A percentile compares a stretch with the other conserved stretches of the same genome.
These are phyloP conservation scores for Cryphonectria nitschkei DNA, from an alignment of 2,329 filamentous ascomycete species.

Conservation along the genomic window DNA sequence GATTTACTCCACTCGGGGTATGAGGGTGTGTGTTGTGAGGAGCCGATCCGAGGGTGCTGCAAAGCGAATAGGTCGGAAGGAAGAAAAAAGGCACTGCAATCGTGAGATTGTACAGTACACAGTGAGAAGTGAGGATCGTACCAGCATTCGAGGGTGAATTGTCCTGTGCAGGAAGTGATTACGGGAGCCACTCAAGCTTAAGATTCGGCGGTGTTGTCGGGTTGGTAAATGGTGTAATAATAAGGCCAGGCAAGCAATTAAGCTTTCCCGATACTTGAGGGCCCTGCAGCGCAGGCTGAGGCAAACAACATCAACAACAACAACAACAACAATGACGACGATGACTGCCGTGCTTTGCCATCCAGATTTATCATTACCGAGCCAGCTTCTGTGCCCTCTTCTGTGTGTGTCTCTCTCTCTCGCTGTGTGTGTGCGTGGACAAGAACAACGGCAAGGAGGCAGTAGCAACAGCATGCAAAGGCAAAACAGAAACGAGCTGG, in stretches of 20 bases:
- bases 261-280: conserved; percentile 5
- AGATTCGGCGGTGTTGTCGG: not conserved
- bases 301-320: not conserved
- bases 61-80: not conserved
- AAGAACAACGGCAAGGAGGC: too few relatives aligned
- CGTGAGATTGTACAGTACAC: not conserved
- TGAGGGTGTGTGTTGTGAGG: not conserved
- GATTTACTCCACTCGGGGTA: not conserved
- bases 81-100: not conserved
- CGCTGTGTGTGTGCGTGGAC: not conserved
- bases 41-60: not conserved
- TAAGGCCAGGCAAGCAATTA: not conserved
- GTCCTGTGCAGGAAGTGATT: not conserved
- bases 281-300: not conserved
- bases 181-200: too few relatives aligned
- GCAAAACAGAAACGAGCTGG: conserved; percentile 1
- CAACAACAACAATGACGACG: not conserved
- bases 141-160: not conserved
- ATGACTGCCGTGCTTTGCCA: not conserved
- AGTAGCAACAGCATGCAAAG: conserved; percentile 2
- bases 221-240: not conserved
- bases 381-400: not conserved
- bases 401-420: not conserved
- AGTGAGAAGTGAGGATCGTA: not conserved
- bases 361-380: not conserved